phyloP scores from a whole-genome alignment of 495 filamentous ascomycete species.

The Tuber brumale region DNA sequence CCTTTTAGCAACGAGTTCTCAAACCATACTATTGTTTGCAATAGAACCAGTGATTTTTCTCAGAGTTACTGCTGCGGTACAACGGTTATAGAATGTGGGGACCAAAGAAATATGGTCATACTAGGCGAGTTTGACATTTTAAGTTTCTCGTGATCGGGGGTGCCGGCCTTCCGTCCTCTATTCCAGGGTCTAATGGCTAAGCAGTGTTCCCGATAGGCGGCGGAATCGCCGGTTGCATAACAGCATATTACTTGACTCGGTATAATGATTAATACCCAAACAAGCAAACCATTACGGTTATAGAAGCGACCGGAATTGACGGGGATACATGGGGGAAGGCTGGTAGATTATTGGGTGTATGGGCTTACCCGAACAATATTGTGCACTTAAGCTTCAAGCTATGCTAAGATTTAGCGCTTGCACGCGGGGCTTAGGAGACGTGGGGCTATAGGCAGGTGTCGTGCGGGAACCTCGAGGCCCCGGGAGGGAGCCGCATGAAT shows the following conservation, averaged over 20 bases:
- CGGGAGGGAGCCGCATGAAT: slow-evolving; percentile 44
- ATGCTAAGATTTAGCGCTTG: slow-evolving; percentile 74
- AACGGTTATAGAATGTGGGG: slow-evolving; percentile 29
- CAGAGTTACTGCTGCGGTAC: slow-evolving; percentile 8
- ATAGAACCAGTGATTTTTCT: not conserved
- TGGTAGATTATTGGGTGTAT: slow-evolving; percentile 80
- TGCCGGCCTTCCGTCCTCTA: not conserved
- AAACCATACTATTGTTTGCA: not conserved
- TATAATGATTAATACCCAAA: slow-evolving; percentile 74
- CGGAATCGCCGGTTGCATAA: slow-evolving; percentile 89
- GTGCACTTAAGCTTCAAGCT: slow-evolving; percentile 81
- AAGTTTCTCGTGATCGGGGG: not conserved
- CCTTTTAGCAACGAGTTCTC: not conserved
- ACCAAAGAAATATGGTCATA: slow-evolving; percentile 39
- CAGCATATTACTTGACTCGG: slow-evolving; percentile 86
- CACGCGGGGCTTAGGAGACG: slow-evolving; percentile 68
- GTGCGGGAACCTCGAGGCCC: slow-evolving; percentile 64
- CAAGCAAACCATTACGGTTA: slow-evolving; percentile 71
- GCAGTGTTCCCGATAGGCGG: slow-evolving; percentile 55
- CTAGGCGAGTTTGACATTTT: slow-evolving; percentile 31
- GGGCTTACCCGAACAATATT: slow-evolving; percentile 83
- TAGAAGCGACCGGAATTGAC: slow-evolving; percentile 84
- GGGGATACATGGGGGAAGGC: slow-evolving; percentile 93
- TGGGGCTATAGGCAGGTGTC: slow-evolving; percentile 85
- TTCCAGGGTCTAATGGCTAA: slow-evolving; percentile 7